Conservation (phyloP, 257 asterid genomes). For the Anisodus tanguticus region DNA sequence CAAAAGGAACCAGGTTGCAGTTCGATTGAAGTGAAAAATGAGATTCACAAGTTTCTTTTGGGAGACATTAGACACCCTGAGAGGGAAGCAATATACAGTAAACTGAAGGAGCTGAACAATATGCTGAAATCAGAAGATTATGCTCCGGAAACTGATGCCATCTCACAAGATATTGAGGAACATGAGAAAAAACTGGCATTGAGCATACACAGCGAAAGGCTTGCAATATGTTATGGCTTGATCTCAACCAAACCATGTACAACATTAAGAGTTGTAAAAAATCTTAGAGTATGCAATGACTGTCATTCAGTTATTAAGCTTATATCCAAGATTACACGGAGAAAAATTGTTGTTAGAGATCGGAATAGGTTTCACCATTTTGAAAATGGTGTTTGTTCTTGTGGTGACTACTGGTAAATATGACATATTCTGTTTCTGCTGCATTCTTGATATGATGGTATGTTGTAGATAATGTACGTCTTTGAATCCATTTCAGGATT, state of each 20-base stretch:
- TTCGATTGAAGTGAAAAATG: constrained; percentile 48
- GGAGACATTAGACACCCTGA: constrained; percentile 62
- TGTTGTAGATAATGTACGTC: not conserved
- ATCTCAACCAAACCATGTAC: constrained; percentile 41
- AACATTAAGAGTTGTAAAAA: constrained; percentile 53
- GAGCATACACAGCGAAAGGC: constrained; percentile 63
- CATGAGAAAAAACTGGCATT: constrained; percentile 52
- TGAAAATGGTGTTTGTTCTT: constrained; percentile 60
- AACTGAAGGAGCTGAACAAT: constrained; percentile 44
- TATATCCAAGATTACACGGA: constrained; percentile 42
- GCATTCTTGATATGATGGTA: not conserved
- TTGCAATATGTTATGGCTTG: constrained; percentile 60
- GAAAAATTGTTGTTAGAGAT: constrained; percentile 56
- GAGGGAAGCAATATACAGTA: constrained; percentile 53
- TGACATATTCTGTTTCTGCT: not conserved
- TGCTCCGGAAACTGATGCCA: constrained; percentile 43
- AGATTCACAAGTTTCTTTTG: constrained; percentile 53
- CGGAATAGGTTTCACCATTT: constrained; percentile 70
- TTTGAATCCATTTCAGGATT: not conserved
- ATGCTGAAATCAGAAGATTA: constrained; percentile 48
- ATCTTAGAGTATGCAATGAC: constrained; percentile 60
- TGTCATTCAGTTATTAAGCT: constrained; percentile 61
- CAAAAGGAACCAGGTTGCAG: constrained; percentile 66
- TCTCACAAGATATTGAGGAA: constrained; percentile 52
- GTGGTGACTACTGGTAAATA: constrained; percentile 62